Percentiles rank a stretch among this genome's conserved stretches.
phyloP scores from a whole-genome alignment of 2,329 filamentous ascomycete genomes.

The Aspergillus costaricaensis region DNA sequence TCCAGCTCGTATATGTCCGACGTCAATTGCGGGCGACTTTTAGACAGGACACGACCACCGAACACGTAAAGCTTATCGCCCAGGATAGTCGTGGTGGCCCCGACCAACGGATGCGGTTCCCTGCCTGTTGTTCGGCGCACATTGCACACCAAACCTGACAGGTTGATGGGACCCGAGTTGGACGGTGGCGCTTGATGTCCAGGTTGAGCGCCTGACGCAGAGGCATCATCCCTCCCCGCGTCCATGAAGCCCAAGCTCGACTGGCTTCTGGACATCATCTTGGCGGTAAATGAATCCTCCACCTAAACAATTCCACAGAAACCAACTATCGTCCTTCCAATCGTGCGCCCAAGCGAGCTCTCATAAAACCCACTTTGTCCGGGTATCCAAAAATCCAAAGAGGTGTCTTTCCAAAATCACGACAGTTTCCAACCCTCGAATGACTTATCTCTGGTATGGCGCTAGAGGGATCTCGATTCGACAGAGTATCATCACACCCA shows the following conservation, averaged over 20 bases:
- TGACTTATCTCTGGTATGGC: constrained; percentile 15
- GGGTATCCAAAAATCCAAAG: background rate
- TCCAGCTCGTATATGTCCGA: constrained; percentile 93
- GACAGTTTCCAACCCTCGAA: constrained; percentile 8
- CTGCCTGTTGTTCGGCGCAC: constrained; percentile 81
- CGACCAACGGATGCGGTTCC: constrained; percentile 88
- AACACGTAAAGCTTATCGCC: constrained; percentile 98
- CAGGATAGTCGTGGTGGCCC: constrained; percentile 90
- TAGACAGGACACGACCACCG: constrained; percentile 82
- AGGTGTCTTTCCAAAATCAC: background rate
- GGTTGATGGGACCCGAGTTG: constrained; percentile 55
- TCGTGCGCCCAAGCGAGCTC: no score
- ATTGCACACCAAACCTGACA: constrained; percentile 69
- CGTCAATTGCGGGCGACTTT: constrained; percentile 80
- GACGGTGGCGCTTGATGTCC: constrained; percentile 30
- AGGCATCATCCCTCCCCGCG: constrained; percentile 33
- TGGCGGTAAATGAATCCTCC: constrained; percentile 10
- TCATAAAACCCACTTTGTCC: background rate
- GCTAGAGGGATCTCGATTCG: constrained; percentile 17
- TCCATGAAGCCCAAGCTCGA: constrained; percentile 41
- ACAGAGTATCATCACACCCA: constrained; percentile 19
- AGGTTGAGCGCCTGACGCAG: constrained; percentile 32
- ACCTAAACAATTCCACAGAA: background rate
- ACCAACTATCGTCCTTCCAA: background rate
- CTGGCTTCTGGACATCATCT: constrained; percentile 43